Conservation (phyloP, 176 grass and related monocot genomes). For the Dendrocalamus sinicus region DNA sequence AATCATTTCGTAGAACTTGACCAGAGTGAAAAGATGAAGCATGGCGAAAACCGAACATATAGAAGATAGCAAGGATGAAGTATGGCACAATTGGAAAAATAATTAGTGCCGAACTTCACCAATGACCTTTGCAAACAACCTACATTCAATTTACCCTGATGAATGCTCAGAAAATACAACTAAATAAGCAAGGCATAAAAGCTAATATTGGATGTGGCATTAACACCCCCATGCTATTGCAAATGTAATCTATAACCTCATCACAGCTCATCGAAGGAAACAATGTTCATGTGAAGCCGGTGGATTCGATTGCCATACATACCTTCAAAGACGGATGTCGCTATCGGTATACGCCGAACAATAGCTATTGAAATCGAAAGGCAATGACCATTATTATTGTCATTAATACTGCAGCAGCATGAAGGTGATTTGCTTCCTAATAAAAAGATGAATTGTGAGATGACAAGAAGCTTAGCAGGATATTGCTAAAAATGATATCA, state of each 20-base stretch:
- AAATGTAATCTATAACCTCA: background rate
- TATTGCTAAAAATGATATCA: constrained; percentile 14
- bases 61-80: constrained; percentile 78
- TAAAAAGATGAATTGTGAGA: constrained; percentile 33
- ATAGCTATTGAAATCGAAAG: constrained; percentile 80
- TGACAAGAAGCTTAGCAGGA: constrained; percentile 24
- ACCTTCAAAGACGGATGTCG: constrained; percentile 95
- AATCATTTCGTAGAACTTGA: constrained; percentile 76
- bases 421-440: constrained; percentile 90
- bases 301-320: constrained; percentile 27
- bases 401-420: constrained; percentile 72
- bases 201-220: background rate
- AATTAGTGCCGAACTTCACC: constrained; percentile 89
- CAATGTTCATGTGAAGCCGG: constrained; percentile 17
- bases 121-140: constrained; percentile 91
- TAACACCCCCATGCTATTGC: constrained; percentile 13
- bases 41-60: constrained; percentile 91
- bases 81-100: constrained; percentile 76
- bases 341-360: constrained; percentile 75
- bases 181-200: background rate
- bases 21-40: constrained; percentile 90
- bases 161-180: constrained; percentile 35
- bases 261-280: background rate
- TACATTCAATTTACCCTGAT: constrained; percentile 46
- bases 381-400: constrained; percentile 86